Conservation (phyloP, 345 rosid species). For the Populus pruinosa region DNA sequence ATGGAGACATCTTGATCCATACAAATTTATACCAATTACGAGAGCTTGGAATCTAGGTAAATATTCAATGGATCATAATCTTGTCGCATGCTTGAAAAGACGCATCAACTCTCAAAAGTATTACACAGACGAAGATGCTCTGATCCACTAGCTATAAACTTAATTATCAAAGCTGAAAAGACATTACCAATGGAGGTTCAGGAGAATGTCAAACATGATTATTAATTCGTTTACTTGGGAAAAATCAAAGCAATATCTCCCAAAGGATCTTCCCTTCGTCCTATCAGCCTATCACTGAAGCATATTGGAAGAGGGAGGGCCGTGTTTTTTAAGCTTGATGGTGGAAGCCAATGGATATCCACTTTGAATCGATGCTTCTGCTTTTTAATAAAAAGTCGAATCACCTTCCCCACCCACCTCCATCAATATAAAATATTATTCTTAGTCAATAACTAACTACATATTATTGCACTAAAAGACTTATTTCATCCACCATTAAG, state of each 20-base stretch:
- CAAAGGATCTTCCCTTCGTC: not conserved
- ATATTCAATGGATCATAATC: too few relatives aligned
- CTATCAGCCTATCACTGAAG: not conserved
- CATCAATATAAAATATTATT: not conserved
- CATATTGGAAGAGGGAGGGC: not conserved
- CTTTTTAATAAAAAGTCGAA: slow-evolving; percentile 10
- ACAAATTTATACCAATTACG: too few relatives aligned
- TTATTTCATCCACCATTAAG: not conserved
- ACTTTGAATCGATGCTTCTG: slow-evolving; percentile 4
- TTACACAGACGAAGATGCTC: too few relatives aligned
- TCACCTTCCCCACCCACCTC: slow-evolving; percentile 8
- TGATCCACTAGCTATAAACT: not conserved
- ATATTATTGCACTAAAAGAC: not conserved
- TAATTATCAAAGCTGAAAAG: too few relatives aligned
- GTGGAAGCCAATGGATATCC: not conserved
- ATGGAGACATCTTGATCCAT: too few relatives aligned
- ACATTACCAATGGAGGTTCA: too few relatives aligned
- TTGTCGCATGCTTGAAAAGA: too few relatives aligned
- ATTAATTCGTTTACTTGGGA: not conserved
- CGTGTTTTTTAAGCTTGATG: not conserved
- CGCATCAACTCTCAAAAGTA: too few relatives aligned
- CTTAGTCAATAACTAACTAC: not conserved
- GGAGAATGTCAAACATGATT: not conserved
- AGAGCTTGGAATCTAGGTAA: too few relatives aligned
- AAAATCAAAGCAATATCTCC: not conserved